Evolutionary conservation across 495 filamentous ascomycete species (phyloP).

Genomic region (Penicillium desertorum): DNA sequence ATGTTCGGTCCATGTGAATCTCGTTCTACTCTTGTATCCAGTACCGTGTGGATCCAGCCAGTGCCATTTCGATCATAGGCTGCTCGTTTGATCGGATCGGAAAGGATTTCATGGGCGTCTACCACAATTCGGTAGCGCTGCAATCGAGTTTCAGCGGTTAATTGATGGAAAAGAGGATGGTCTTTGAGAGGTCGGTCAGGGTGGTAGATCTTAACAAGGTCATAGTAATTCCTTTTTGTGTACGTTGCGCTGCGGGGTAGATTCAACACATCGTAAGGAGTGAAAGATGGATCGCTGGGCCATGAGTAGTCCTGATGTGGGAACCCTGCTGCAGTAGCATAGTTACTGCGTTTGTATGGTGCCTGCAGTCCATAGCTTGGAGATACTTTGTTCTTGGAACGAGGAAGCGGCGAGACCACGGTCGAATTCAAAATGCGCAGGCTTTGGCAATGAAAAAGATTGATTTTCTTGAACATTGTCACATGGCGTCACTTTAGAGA

Average conservation of each 20-base stretch:
- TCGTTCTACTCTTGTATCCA: conserved; percentile 18
- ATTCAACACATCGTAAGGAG: conserved; percentile 88
- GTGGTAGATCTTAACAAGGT: conserved; percentile 93
- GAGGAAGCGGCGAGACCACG: conserved; percentile 21
- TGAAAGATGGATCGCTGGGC: conserved; percentile 46
- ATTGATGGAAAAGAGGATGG: conserved; percentile 48
- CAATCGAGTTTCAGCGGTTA: conserved; percentile 57
- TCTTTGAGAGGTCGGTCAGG: conserved; percentile 67
- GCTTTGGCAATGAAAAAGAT: conserved; percentile 25
- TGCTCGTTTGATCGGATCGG: conserved; percentile 70
- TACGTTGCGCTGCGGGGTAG: conserved; percentile 64
- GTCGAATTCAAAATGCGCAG: conserved; percentile 32
- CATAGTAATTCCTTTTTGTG: conserved; percentile 77
- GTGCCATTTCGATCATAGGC: conserved; percentile 80
- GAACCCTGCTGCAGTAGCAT: conserved; percentile 34
- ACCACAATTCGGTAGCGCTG: conserved; percentile 88
- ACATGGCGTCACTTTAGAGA: conserved; percentile 34
- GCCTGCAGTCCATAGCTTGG: conserved; percentile 1
- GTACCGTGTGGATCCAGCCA: conserved; percentile 64
- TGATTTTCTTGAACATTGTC: conserved; percentile 42
- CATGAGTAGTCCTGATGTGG: conserved; percentile 35
- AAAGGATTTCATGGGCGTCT: conserved; percentile 85
- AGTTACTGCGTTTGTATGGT: conserved; percentile 19
- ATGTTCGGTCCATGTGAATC: conserved; percentile 48
- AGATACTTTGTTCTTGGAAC: neutral